Conservation (phyloP, 108 stramenopile genomes). For the Nitzschia sp. region DNA sequence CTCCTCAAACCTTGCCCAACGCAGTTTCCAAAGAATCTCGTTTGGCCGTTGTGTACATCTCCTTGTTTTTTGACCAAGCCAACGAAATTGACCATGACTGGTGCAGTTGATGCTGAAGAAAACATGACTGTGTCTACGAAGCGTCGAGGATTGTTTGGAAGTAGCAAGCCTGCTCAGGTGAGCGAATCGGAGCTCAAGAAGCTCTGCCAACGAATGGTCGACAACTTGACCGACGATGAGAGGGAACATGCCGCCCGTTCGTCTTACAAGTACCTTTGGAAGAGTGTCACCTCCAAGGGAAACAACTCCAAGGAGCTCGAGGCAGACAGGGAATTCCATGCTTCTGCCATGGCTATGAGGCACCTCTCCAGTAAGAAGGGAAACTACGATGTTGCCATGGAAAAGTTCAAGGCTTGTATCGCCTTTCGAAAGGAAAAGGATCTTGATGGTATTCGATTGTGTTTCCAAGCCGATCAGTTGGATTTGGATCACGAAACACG, state of each 20-base stretch:
- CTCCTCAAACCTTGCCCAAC: too few relatives aligned
- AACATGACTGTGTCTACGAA: not conserved
- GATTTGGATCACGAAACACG: slow-evolving; percentile 19
- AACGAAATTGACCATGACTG: slow-evolving; percentile 1
- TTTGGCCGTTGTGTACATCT: not conserved
- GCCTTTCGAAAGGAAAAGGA: slow-evolving; percentile 32
- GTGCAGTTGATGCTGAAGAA: not conserved
- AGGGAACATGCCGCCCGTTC: slow-evolving; percentile 28
- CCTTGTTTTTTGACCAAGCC: not conserved
- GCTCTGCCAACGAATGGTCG: slow-evolving; percentile 21
- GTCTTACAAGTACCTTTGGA: slow-evolving; percentile 29
- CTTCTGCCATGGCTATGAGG: slow-evolving; percentile 24
- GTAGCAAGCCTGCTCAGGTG: not conserved
- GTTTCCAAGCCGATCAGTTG: slow-evolving; percentile 30
- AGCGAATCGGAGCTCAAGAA: slow-evolving; percentile 9
- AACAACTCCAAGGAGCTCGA: slow-evolving; percentile 10
- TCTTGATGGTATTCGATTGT: slow-evolving; percentile 40
- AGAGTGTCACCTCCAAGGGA: slow-evolving; percentile 17
- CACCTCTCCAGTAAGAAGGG: slow-evolving; percentile 22
- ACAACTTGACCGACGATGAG: slow-evolving; percentile 24
- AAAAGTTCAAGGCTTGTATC: slow-evolving; percentile 31
- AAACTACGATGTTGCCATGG: slow-evolving; percentile 19
- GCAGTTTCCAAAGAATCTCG: not conserved
- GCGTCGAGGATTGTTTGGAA: slow-evolving; percentile 14
- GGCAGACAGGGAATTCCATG: slow-evolving; percentile 8